A percentile compares a stretch with the other conserved stretches of the same genome.
Conservation (phyloP, 257 asterid genomes). For the Lithospermum erythrorhizon region DNA sequence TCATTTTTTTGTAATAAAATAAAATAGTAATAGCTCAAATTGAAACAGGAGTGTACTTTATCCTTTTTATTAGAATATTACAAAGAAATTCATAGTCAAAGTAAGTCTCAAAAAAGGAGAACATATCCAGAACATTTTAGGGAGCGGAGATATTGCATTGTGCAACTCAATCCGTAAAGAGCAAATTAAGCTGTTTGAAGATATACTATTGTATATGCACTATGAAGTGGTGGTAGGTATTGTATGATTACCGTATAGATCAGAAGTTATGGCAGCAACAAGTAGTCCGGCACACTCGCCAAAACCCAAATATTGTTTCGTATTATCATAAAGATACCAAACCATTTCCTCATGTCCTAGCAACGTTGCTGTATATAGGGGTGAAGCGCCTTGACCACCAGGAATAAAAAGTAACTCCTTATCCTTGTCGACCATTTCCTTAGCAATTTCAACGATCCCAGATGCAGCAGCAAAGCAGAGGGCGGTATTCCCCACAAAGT, state of each 20-base stretch:
- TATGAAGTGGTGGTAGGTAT: too few species aligned
- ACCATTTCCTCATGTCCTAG: slow-evolving; percentile 11
- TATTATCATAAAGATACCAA: slow-evolving; percentile 4
- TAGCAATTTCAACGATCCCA: slow-evolving; percentile 10
- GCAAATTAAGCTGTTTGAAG: too few species aligned
- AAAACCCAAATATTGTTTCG: background rate
- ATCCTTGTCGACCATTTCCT: slow-evolving; percentile 5
- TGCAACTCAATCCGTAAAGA: too few species aligned
- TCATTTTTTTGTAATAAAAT: too few species aligned
- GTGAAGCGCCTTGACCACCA: background rate
- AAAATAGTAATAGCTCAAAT: too few species aligned
- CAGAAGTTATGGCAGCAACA: background rate
- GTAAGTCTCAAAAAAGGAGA: too few species aligned
- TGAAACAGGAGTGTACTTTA: too few species aligned
- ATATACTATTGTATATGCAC: too few species aligned
- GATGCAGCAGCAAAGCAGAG: slow-evolving; percentile 13
- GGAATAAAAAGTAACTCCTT: background rate
- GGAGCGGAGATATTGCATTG: too few species aligned
- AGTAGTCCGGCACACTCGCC: background rate
- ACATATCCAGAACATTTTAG: too few species aligned
- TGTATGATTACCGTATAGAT: background rate
- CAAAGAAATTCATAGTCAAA: too few species aligned
- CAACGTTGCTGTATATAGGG: slow-evolving; percentile 10
- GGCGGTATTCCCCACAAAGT: background rate
- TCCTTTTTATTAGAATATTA: too few species aligned